phyloP scores from a whole-genome alignment of 208 protist genomes.

The Acanthamoeba sp. region DNA sequence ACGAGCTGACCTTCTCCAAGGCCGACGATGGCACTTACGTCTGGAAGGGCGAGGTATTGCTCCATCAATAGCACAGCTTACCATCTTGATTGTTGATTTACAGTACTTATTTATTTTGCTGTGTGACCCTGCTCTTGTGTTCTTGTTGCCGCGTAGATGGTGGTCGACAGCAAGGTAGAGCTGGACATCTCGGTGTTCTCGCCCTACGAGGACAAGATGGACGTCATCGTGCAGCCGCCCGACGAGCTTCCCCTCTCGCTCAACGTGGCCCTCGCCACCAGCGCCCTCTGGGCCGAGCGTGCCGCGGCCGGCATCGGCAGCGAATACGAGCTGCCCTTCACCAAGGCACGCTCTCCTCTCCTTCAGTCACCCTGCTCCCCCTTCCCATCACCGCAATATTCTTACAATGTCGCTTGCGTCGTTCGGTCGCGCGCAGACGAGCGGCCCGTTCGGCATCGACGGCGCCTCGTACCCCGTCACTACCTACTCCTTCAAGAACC shows the following conservation, averaged over 20 bases:
- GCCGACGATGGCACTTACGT: conserved; percentile 16
- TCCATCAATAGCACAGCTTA: neutral
- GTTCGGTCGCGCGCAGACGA: neutral
- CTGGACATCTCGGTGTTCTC: neutral
- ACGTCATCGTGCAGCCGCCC: conserved; percentile 12
- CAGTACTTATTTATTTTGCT: neutral
- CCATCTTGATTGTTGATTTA: neutral
- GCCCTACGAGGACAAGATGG: conserved; percentile 1
- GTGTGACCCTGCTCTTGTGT: neutral
- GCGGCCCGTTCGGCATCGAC: conserved; percentile 48
- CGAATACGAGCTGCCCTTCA: neutral
- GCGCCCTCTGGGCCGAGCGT: conserved; percentile 1
- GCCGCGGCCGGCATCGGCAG: neutral
- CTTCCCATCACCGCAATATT: neutral
- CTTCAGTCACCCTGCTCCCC: neutral
- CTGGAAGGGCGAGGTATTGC: conserved; percentile 19
- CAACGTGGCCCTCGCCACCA: neutral
- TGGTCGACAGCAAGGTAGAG: neutral
- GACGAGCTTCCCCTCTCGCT: neutral
- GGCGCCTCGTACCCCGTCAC: conserved; percentile 35
- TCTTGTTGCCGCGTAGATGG: neutral
- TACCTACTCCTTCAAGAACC: conserved; percentile 43
- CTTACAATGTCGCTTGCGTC: neutral
- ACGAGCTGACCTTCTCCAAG: neutral
- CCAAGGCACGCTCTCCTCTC: neutral